Evolutionary conservation across 169 alveolate species (phyloP), one percentile per base, ranked within the genome.

Genomic region (Prorocentrum cordatum): DNA sequence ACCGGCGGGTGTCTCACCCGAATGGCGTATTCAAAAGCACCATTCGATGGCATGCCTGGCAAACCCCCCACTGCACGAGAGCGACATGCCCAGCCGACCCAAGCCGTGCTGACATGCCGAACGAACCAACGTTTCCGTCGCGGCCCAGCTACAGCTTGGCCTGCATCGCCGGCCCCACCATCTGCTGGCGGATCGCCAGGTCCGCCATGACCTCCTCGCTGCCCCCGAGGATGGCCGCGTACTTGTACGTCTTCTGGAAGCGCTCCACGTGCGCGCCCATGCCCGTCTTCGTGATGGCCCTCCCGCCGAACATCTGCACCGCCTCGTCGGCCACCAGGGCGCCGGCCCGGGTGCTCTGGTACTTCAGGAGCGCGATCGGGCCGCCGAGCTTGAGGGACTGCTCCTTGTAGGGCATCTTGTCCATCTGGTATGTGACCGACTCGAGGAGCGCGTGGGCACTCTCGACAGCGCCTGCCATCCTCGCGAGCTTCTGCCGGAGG

Each of bases 361-460:
- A 38, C 79, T 67, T 67, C 36, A 67, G 62, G 18, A 70, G 42
- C 14, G 82, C 31, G 38, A 70, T 70, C 39, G 50, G 58, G 22
- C 82, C 82, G 10, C 54, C 82, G 26, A 70, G 82, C 82, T 70
- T 70, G 27, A n/a, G 16, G 36, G 27, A 31, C 62, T 70, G 82
- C 32, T n/a, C 33, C 29, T 31, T 26, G 58, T 70, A 38, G 82
- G 38, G 33, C 82, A 45, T 70, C 39, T 24, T 24, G 6, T 24
- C 1, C 58, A 33, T 24, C 20, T 36, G 61, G 61, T 1, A 2
- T 9, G 47, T 32, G 26, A 22, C 16, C 27, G 2, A 0, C 18
- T 29, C 42, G 31, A 66, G 10, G 47, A 5, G 5, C 26, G 27
- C 33, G 5, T n/a, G 0, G 59, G 26, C 24, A 64, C 35, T 10